These are phyloP conservation scores for Pseudopyricularia cyperi DNA, from an alignment of 2,329 filamentous ascomycete genomes.

Conservation along the genomic window DNA sequence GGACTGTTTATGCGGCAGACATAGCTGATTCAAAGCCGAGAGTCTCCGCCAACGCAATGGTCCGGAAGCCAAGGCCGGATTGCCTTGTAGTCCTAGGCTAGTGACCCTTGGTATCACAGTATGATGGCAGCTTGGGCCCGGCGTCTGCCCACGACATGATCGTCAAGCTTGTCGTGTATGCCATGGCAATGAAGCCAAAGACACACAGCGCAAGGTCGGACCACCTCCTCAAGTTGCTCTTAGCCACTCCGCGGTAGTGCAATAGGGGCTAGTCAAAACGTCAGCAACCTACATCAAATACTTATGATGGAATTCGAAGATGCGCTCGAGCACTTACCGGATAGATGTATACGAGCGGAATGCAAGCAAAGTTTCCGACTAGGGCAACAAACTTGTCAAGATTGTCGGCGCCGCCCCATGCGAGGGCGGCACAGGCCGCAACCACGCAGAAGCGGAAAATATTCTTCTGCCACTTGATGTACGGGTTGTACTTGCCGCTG, in stretches of 20 bases:
- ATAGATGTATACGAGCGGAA: constrained; percentile 94
- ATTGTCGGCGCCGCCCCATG: constrained; percentile 85
- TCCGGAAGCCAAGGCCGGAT: too few relatives aligned
- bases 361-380: constrained; percentile 94
- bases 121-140: constrained; percentile 31
- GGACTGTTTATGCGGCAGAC: too few relatives aligned
- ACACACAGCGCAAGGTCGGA: constrained; percentile 66
- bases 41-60: too few relatives aligned
- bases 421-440: constrained; percentile 70
- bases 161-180: constrained; percentile 81
- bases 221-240: constrained; percentile 49
- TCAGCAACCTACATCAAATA: background rate
- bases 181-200: constrained; percentile 78
- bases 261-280: constrained; percentile 64
- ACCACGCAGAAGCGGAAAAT: constrained; percentile 90
- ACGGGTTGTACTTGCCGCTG: constrained; percentile 94
- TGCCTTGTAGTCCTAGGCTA: constrained; percentile 1
- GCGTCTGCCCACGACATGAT: constrained; percentile 72
- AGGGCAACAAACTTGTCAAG: constrained; percentile 95
- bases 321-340: constrained; percentile 51
- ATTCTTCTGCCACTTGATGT: constrained; percentile 99
- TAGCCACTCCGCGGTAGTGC: constrained; percentile 72
- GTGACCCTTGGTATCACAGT: constrained; percentile 31
- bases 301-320: background rate
- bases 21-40: background rate